phyloP scores from a whole-genome alignment of 768 basidiomycete species.

The Cyclocybe cylindracea region DNA sequence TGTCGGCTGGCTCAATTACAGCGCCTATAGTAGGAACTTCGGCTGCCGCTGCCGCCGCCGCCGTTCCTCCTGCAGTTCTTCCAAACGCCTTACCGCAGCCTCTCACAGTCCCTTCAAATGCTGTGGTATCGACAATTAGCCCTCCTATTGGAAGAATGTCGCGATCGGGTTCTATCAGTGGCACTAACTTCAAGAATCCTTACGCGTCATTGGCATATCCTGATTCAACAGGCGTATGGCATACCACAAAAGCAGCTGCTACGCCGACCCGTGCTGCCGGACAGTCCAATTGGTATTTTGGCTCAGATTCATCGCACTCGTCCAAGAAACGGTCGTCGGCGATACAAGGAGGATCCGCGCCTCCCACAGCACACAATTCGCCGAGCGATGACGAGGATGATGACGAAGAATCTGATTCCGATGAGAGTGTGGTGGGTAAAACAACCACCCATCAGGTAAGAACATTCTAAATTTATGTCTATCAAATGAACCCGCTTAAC shows the following conservation, averaged over 20 bases:
- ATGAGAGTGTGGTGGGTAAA: constrained; percentile 29
- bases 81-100: constrained; percentile 16
- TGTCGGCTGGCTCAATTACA: constrained; percentile 32
- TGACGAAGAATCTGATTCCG: constrained; percentile 46
- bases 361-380: constrained; percentile 38
- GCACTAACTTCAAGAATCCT: constrained; percentile 36
- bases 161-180: constrained; percentile 57
- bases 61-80: constrained; percentile 11
- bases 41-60: background rate
- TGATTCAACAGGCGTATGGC: constrained; percentile 16
- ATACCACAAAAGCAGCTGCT: constrained; percentile 13
- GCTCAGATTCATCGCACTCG: constrained; percentile 12
- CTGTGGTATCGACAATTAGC: constrained; percentile 26
- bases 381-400: constrained; percentile 53
- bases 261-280: constrained; percentile 12
- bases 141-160: constrained; percentile 54
- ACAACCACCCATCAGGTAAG: constrained; percentile 20
- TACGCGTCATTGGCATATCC: constrained; percentile 32
- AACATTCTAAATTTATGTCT: background rate
- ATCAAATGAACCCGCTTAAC: constrained; percentile 1
- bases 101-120: constrained; percentile 21
- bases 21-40: background rate
- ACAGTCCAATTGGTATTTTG: constrained; percentile 22
- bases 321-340: constrained; percentile 26
- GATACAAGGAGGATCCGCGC: constrained; percentile 16